Evolutionary conservation across 164 flowering plant genomes (phyloP), one percentile per base, ranked within the genome.

Genomic region (Nelumbo lutea): DNA sequence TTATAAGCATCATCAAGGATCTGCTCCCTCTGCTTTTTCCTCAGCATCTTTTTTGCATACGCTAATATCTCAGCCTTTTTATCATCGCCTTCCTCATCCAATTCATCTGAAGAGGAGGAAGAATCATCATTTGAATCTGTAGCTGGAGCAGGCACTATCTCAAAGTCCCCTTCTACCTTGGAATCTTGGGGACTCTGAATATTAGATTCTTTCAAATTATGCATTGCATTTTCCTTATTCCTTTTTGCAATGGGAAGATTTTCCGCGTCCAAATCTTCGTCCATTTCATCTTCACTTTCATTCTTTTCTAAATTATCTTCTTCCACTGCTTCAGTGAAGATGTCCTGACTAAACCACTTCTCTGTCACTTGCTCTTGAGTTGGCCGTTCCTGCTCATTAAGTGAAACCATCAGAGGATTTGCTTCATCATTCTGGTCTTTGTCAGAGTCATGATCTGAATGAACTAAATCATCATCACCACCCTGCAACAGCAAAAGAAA

Each of bases 311-410:
- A 68, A 61, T 78, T 83, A 40, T 83, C 89, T 8, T 79, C 86
- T 67, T 82, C 88, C 5, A 78, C 81, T 4, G 84, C 89, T 64
- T 88, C 86, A 42, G 86, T 82, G 76, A 95, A 95, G 59, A 95
- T 81, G 78, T 92, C 97, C 73, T 90, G 97, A 73, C 91, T 82
- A 72, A 87, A 95, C 99, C 99, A 95, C 75, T 83, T 74, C 63
- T 83, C 79, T 13, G 85, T 81, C 51, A 88, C 78, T 67, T 95
- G 89, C 45, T 87, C 96, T 72, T 83, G 83, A 13, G 89, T 85
- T 8, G 84, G 88, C 47, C 41, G 68, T 67, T 75, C 80, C 42
- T 80, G 88, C 62, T 83, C 87, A n/a, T 75, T 76, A 1, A 92
- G 83, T 1, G 90, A 80, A 40, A 89, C 86, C 88, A 95, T 67